A percentile compares a stretch with the other conserved stretches of the same genome.
Evolutionary conservation across 352 stramenopile species (phyloP).

Genomic region (Phytophthora idaei): DNA sequence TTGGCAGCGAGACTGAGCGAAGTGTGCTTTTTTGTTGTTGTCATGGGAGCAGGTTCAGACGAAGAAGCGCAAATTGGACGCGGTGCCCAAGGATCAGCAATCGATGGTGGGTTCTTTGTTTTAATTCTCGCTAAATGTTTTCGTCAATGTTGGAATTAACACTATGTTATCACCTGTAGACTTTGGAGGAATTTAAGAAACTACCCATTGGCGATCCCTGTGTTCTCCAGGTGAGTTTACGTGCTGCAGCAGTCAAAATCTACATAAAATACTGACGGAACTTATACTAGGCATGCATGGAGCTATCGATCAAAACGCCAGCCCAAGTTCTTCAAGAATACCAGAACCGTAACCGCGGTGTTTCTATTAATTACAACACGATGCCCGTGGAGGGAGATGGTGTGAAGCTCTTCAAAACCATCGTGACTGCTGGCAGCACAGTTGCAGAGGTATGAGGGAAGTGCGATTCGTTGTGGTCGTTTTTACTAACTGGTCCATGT

Average conservation of each 20-base stretch:
- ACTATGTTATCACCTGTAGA: conserved; percentile 32
- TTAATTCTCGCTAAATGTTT: neutral
- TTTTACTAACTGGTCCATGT: conserved; percentile 16
- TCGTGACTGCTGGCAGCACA: conserved; percentile 68
- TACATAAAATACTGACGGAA: conserved; percentile 9
- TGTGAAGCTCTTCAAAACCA: conserved; percentile 82
- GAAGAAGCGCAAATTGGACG: conserved; percentile 58
- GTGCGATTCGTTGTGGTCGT: neutral
- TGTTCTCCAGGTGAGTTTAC: conserved; percentile 56
- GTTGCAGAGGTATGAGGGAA: conserved; percentile 61
- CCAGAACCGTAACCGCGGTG: conserved; percentile 78
- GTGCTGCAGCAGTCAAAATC: neutral
- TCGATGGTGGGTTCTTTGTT: conserved; percentile 40
- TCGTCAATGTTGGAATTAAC: neutral
- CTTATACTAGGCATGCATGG: conserved; percentile 62
- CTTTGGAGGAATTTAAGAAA: conserved; percentile 69
- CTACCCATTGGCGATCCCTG: conserved; percentile 63
- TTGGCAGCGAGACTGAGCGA: conserved; percentile 2
- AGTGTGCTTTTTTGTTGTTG: conserved; percentile 2
- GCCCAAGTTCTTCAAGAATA: conserved; percentile 89
- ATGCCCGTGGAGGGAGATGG: conserved; percentile 55
- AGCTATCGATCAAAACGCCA: conserved; percentile 81
- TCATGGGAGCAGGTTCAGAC: conserved; percentile 18
- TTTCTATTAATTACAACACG: conserved; percentile 86
- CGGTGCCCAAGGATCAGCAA: conserved; percentile 22